A percentile compares a stretch with the other conserved stretches of the same genome.
Conservation (phyloP, 176 grass and related monocot genomes). For the Aegilops umbellulata region DNA sequence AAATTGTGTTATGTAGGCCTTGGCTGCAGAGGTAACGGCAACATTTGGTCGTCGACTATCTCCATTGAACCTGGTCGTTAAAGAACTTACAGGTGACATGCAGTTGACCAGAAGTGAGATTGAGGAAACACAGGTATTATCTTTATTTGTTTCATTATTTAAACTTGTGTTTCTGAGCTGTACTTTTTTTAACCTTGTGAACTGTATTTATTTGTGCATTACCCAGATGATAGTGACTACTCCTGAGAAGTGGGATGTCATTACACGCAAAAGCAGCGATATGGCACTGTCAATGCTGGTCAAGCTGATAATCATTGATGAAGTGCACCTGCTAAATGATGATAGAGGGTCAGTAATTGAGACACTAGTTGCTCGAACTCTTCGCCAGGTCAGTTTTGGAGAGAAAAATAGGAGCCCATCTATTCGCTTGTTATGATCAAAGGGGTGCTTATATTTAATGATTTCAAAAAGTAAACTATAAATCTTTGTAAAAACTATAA, state of each 20-base stretch:
- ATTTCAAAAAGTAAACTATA: constrained; percentile 19
- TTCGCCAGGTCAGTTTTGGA: constrained; percentile 64
- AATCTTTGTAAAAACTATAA: constrained; percentile 19
- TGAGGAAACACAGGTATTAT: constrained; percentile 74
- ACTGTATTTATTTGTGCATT: constrained; percentile 27
- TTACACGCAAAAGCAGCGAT: constrained; percentile 99
- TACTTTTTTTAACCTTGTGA: constrained; percentile 18
- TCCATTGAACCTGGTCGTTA: constrained; percentile 78
- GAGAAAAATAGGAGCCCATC: neutral
- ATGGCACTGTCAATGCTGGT: constrained; percentile 98
- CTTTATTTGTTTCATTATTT: constrained; percentile 20
- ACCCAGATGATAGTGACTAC: constrained; percentile 97
- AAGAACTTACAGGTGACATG: constrained; percentile 97
- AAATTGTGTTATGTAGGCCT: constrained; percentile 64
- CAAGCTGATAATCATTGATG: constrained; percentile 96
- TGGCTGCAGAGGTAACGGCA: constrained; percentile 90
- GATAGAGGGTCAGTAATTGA: constrained; percentile 97
- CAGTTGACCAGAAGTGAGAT: constrained; percentile 93
- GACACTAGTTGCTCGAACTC: constrained; percentile 91
- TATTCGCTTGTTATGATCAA: neutral
- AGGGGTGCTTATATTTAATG: constrained; percentile 4
- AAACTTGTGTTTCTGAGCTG: constrained; percentile 2
- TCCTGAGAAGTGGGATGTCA: constrained; percentile 98
- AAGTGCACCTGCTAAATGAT: constrained; percentile 96
- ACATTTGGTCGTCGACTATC: constrained; percentile 80